These are phyloP conservation scores for Ceratocystis cubensis DNA, from an alignment of 2,329 filamentous ascomycete species.

Conservation along the genomic window DNA sequence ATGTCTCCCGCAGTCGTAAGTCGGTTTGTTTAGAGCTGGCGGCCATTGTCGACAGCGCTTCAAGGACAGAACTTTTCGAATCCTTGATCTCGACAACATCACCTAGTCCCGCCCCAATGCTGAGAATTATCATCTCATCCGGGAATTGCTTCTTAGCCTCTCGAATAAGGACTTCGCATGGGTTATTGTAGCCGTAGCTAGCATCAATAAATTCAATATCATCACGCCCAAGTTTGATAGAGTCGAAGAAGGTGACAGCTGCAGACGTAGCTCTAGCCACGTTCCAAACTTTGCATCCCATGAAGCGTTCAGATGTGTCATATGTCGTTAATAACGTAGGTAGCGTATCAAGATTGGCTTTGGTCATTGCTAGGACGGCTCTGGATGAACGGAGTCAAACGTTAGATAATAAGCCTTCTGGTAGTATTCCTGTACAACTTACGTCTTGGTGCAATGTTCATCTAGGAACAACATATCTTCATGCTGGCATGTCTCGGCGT, in stretches of 20 bases:
- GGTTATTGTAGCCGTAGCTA: conserved; percentile 28
- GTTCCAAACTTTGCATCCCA: conserved; percentile 26
- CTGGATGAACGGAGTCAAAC: background rate
- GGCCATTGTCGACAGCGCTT: background rate
- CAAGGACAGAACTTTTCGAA: background rate
- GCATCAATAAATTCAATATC: conserved; percentile 27
- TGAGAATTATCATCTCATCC: conserved; percentile 22
- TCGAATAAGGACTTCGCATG: conserved; percentile 25
- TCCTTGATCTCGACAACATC: conserved; percentile 22
- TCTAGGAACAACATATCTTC: background rate
- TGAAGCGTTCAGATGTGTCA: conserved; percentile 22
- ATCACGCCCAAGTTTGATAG: conserved; percentile 25
- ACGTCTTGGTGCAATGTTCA: background rate
- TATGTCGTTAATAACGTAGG: conserved; percentile 26
- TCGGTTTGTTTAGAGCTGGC: background rate
- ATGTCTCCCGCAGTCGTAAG: conserved; percentile 17
- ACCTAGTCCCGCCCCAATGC: conserved; percentile 26
- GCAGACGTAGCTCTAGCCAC: conserved; percentile 26
- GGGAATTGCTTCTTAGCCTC: conserved; percentile 26
- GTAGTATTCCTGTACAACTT: background rate
- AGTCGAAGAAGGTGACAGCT: conserved; percentile 26
- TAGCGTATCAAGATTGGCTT: conserved; percentile 9
- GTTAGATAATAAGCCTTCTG: background rate
- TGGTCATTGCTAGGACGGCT: background rate
- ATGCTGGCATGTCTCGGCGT: background rate